Conservation (phyloP, 2,329 filamentous ascomycete species). For the Cladosporium sphaerospermum region DNA sequence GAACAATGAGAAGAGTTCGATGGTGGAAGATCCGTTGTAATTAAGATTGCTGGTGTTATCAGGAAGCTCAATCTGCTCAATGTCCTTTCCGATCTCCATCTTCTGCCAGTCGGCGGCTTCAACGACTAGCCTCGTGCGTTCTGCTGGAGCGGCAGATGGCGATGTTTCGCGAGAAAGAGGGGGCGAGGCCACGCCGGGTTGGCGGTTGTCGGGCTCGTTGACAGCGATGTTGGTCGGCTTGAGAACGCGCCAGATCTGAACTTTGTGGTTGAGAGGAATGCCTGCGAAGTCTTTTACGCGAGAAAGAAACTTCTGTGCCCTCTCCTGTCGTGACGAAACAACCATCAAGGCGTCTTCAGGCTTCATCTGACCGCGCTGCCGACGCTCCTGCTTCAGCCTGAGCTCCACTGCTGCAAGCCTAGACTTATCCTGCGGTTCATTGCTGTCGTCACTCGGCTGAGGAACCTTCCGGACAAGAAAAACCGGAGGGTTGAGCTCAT, state of each 20-base stretch:
- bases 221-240: constrained; percentile 33
- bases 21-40: constrained; percentile 66
- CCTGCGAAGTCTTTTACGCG: constrained; percentile 62
- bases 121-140: constrained; percentile 49
- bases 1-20: constrained; percentile 62
- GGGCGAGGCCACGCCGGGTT: constrained; percentile 35
- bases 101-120: constrained; percentile 57
- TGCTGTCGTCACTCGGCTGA: constrained; percentile 29
- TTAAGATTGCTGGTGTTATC: constrained; percentile 69
- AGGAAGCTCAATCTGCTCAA: constrained; percentile 56
- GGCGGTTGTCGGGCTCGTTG: constrained; percentile 18
- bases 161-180: constrained; percentile 41
- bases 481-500: constrained; percentile 77
- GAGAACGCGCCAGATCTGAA: constrained; percentile 67
- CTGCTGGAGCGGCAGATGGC: constrained; percentile 39
- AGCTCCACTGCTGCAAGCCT: constrained; percentile 8
- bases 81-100: constrained; percentile 56
- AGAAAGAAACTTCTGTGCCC: constrained; percentile 68
- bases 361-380: constrained; percentile 19
- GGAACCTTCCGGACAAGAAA: constrained; percentile 79
- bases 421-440: background rate
- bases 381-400: constrained; percentile 15
- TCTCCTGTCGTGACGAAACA: constrained; percentile 64
- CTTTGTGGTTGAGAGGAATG: constrained; percentile 64
- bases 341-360: constrained; percentile 56